A percentile compares a stretch with the other conserved stretches of the same genome.
phyloP scores from a whole-genome alignment of 2,329 filamentous ascomycete species.

The Magnaporthiopsis incrustans region DNA sequence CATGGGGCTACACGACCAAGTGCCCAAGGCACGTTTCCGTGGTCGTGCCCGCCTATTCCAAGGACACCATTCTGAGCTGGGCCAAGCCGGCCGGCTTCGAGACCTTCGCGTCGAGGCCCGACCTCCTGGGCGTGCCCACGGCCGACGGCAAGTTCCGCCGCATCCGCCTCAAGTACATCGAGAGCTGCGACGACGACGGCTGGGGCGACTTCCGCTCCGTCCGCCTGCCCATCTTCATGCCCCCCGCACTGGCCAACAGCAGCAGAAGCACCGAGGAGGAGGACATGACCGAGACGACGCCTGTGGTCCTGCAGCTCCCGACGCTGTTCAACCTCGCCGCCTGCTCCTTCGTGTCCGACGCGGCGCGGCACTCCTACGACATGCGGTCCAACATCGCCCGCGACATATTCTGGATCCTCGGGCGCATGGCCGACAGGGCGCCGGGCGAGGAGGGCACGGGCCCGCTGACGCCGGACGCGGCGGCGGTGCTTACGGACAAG shows the following conservation, averaged over 20 bases:
- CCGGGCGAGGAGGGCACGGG: conserved; percentile 13
- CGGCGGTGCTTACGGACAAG: conserved; percentile 11
- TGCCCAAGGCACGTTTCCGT: conserved; percentile 28
- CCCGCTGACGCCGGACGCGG: conserved; percentile 9
- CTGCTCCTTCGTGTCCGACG: conserved; percentile 18
- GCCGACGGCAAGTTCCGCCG: conserved; percentile 20
- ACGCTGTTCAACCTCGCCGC: conserved; percentile 27
- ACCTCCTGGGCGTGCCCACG: conserved; percentile 37
- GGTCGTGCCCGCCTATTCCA: conserved; percentile 28
- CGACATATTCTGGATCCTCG: conserved; percentile 28
- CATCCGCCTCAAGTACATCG: conserved; percentile 29
- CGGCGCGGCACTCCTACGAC: background rate
- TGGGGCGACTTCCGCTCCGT: conserved; percentile 22
- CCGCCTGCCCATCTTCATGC: conserved; percentile 4
- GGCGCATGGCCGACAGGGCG: conserved; percentile 18
- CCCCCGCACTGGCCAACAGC: background rate
- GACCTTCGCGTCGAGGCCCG: conserved; percentile 20
- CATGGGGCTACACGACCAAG: conserved; percentile 30
- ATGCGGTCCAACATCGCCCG: conserved; percentile 15
- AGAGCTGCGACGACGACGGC: conserved; percentile 12
- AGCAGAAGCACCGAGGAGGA: background rate
- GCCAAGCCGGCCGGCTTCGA: conserved; percentile 25
- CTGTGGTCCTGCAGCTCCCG: conserved; percentile 24
- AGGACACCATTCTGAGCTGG: conserved; percentile 32
- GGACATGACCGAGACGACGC: background rate